Percentiles rank a stretch among this genome's conserved stretches.
Evolutionary conservation across 2,329 filamentous ascomycete genomes (phyloP).

Genomic region (Colletotrichum shisoi): DNA sequence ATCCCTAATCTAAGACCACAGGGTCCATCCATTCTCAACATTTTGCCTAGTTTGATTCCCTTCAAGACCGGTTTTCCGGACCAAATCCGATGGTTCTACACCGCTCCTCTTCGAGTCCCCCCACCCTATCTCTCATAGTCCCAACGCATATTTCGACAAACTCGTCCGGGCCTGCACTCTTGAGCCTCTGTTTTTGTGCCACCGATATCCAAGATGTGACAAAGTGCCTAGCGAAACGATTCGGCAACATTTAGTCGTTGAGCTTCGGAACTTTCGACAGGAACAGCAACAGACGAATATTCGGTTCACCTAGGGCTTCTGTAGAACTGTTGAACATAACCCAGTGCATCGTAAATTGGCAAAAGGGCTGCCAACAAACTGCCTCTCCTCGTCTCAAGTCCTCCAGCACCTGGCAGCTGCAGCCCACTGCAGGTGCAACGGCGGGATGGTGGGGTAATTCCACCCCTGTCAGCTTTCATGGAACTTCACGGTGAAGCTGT

Average conservation of each 20-base stretch:
- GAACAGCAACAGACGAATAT: not conserved
- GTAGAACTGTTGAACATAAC: not conserved
- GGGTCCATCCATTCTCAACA: constrained; percentile 2
- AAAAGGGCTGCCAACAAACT: constrained; percentile 1
- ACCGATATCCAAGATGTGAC: constrained; percentile 4
- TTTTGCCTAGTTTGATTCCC: constrained; percentile 1
- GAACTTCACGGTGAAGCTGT: not conserved
- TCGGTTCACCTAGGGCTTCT: not conserved
- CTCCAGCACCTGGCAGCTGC: constrained; percentile 33
- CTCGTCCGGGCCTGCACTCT: constrained; percentile 23
- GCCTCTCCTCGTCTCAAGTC: constrained; percentile 4
- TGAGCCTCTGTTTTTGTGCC: constrained; percentile 4
- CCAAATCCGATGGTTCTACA: constrained; percentile 27
- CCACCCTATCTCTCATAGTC: not conserved
- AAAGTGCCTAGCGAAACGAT: not conserved
- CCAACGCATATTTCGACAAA: constrained; percentile 29
- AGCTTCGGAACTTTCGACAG: too few species aligned
- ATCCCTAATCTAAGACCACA: not conserved
- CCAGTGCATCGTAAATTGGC: not conserved
- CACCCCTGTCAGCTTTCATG: constrained; percentile 12
- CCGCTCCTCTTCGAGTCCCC: constrained; percentile 26
- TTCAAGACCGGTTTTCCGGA: not conserved
- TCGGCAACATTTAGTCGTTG: not conserved
- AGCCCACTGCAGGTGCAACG: constrained; percentile 34
- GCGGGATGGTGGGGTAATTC: constrained; percentile 33